These are phyloP conservation scores for Cladosporium halotolerans DNA, from an alignment of 2,329 filamentous ascomycete genomes.

Conservation along the genomic window DNA sequence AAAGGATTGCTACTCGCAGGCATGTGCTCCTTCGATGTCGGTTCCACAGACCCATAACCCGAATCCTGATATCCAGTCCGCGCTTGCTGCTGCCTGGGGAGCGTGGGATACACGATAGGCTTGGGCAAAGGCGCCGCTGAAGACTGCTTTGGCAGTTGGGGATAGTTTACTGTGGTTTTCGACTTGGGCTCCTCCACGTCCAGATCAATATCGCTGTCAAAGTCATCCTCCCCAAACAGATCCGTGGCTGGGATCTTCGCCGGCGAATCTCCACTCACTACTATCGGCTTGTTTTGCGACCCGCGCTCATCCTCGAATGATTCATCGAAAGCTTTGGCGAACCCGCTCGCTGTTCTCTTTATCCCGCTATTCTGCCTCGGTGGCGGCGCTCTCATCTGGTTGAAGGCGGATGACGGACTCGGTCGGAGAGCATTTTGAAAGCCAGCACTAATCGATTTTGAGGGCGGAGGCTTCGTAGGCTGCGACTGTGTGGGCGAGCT, in stretches of 20 bases:
- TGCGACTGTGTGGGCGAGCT: conserved; percentile 44
- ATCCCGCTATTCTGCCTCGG: conserved; percentile 24
- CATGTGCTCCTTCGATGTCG: conserved; percentile 27
- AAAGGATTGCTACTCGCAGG: conserved; percentile 52
- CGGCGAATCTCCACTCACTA: conserved; percentile 36
- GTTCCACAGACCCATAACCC: conserved; percentile 21
- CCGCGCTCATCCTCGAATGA: conserved; percentile 31
- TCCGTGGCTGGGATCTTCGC: conserved; percentile 21
- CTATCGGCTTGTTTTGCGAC: conserved; percentile 25
- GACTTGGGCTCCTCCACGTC: conserved; percentile 59
- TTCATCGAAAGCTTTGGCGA: conserved; percentile 39
- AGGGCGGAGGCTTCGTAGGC: conserved; percentile 44
- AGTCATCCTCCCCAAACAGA: conserved; percentile 64
- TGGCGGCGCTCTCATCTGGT: conserved; percentile 10
- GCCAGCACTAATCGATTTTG: conserved; percentile 9
- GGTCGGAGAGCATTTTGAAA: conserved; percentile 27
- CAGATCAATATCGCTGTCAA: conserved; percentile 75
- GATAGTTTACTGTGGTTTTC: conserved; percentile 38
- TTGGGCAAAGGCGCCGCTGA: conserved; percentile 8
- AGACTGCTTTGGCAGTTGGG: conserved; percentile 30
- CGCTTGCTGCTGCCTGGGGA: conserved; percentile 22
- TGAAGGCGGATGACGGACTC: conserved; percentile 30
- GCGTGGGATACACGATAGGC: conserved; percentile 24
- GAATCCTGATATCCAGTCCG: conserved; percentile 18
- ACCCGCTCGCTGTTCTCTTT: conserved; percentile 42